phyloP scores from a whole-genome alignment of 768 basidiomycete genomes.

The Suillus placidus region DNA sequence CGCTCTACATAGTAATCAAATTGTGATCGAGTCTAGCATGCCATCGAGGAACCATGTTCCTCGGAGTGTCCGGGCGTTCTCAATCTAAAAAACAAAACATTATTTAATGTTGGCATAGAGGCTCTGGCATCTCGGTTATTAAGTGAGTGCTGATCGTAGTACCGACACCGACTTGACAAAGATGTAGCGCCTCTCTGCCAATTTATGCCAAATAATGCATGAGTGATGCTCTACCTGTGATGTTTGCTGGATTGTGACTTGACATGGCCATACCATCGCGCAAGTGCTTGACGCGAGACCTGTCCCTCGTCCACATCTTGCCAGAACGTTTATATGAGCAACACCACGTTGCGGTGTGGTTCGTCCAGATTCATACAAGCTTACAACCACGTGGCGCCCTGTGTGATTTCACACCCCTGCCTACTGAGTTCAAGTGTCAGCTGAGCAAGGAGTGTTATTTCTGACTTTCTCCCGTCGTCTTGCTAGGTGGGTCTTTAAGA shows the following conservation, averaged over 20 bases:
- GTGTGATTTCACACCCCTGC: neutral
- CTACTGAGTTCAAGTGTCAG: neutral
- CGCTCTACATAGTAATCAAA: too few relatives aligned
- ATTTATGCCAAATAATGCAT: too few relatives aligned
- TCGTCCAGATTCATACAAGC: neutral
- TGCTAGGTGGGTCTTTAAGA: neutral
- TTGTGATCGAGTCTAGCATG: too few relatives aligned
- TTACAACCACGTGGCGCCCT: neutral
- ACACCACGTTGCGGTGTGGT: neutral
- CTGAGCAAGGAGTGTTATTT: neutral
- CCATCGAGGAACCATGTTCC: too few relatives aligned
- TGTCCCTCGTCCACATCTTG: neutral
- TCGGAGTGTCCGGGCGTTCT: too few relatives aligned
- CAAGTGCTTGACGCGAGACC: neutral
- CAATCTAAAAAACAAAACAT: too few relatives aligned
- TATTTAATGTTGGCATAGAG: too few relatives aligned
- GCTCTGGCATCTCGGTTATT: too few relatives aligned
- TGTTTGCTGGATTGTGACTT: neutral
- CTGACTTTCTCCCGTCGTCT: neutral
- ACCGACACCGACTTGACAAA: too few relatives aligned
- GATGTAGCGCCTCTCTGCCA: too few relatives aligned
- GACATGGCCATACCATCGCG: neutral
- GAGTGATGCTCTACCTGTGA: too few relatives aligned
- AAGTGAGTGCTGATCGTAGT: too few relatives aligned
- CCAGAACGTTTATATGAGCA: neutral